phyloP scores from a whole-genome alignment of 768 basidiomycete species.

The Hydnum rufescens region DNA sequence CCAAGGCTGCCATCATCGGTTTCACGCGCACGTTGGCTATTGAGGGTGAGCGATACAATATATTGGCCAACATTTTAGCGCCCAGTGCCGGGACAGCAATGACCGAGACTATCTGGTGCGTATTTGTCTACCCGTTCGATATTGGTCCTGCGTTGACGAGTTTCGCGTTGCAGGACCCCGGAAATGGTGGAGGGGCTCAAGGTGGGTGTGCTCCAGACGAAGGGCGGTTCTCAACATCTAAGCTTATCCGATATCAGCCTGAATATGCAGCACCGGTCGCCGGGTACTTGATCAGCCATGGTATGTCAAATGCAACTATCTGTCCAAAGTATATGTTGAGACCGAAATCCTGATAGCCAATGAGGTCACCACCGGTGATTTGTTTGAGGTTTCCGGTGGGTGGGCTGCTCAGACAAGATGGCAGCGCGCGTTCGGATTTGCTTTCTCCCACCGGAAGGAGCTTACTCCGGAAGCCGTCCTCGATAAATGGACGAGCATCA shows the following conservation, averaged over 20 bases:
- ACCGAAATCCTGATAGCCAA: slow-evolving; percentile 29
- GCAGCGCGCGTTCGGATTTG: slow-evolving; percentile 74
- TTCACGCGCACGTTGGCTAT: slow-evolving; percentile 77
- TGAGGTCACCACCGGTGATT: slow-evolving; percentile 40
- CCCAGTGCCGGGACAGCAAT: slow-evolving; percentile 82
- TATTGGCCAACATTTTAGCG: slow-evolving; percentile 72
- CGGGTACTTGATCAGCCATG: slow-evolving; percentile 69
- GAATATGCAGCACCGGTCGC: slow-evolving; percentile 87
- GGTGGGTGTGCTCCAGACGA: no score
- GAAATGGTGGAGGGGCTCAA: slow-evolving; percentile 84
- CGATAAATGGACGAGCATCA: slow-evolving; percentile 65
- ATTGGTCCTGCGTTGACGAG: neutral
- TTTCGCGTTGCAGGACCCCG: slow-evolving; percentile 35
- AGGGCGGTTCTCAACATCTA: no score
- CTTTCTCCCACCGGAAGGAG: slow-evolving; percentile 61
- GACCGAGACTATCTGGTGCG: slow-evolving; percentile 65
- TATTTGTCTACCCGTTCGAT: slow-evolving; percentile 5
- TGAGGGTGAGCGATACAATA: slow-evolving; percentile 83
- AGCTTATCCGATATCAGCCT: no score
- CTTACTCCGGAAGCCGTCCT: slow-evolving; percentile 67
- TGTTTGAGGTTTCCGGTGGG: slow-evolving; percentile 81
- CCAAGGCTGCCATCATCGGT: slow-evolving; percentile 81
- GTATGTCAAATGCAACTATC: slow-evolving; percentile 19
- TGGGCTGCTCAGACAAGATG: slow-evolving; percentile 87
- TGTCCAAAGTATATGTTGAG: neutral